Evolutionary conservation across 1,139 yeast genomes (phyloP).

Genomic region (Yamadazyma blattariae): DNA sequence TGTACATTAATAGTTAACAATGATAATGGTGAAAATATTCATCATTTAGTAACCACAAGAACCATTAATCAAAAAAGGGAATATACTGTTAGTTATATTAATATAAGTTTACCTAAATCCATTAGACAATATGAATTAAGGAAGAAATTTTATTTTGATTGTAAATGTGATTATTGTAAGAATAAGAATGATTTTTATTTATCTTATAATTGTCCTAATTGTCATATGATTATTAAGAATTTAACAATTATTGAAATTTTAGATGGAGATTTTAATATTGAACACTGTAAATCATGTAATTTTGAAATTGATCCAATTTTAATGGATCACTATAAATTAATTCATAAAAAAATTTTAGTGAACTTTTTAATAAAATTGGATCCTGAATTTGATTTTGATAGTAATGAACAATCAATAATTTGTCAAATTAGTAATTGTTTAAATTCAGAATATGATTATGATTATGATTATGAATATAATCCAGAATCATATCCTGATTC

Average conservation of each 20-base stretch:
- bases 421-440: background rate
- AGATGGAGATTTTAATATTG: background rate
- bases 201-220: slow-evolving; percentile 18
- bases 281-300: background rate
- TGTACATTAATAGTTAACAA: slow-evolving; percentile 14
- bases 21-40: slow-evolving; percentile 11
- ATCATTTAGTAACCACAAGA: slow-evolving; percentile 17
- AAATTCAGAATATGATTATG: too few relatives aligned
- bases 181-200: slow-evolving; percentile 18
- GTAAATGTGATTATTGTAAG: slow-evolving; percentile 29
- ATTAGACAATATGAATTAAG: slow-evolving; percentile 18
- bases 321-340: background rate
- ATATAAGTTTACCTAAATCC: slow-evolving; percentile 20
- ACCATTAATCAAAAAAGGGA: slow-evolving; percentile 22
- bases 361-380: background rate
- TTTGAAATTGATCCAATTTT: background rate
- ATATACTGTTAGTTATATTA: slow-evolving; percentile 27
- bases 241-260: slow-evolving; percentile 4
- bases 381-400: background rate
- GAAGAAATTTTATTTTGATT: slow-evolving; percentile 27
- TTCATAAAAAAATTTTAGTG: background rate
- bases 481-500: too few relatives aligned
- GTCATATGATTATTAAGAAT: slow-evolving; percentile 11
- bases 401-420: background rate
- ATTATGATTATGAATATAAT: too few relatives aligned